Base-by-base conservation (phyloP, 495 filamentous ascomycete genomes). In the Penicillium fimorum region DNA sequence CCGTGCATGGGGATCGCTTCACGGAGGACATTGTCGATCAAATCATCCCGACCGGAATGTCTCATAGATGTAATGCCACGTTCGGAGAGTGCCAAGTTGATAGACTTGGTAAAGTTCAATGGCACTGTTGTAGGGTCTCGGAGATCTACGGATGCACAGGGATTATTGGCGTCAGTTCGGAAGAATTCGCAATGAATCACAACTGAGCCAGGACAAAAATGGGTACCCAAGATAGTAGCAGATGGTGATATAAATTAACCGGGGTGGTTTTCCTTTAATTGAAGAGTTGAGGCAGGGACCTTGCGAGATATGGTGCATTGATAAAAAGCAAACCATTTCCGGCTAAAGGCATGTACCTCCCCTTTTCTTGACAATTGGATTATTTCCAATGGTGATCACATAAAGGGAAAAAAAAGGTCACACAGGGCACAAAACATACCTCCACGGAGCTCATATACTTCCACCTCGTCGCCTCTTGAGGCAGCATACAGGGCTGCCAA, bases 41-140 rank as follows among this genome's bases (percentile, higher is more conserved):
- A 79, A 11, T 81, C 79, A 6, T 79, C 67, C 17, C 82, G 79
- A 42, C 81, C 73, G 1, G 89, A 83, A 57, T 87, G 73, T 24
- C 81, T 79, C 74, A 97, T 86, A 32, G 93, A 86, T 64, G 89
- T 90, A 66, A 97, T 89, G n/a, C 94, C 94, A 32, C 94, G 86
- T 70, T 97, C 91, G 0, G 94, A 97, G 11, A 99, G 74, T 17
- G 94, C 92, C 18, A 99, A 77, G 65, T 97, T 99, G 78, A 99
- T 99, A 13, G 95, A 97, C 70, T 90, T 96, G 42, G 92, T 95
- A 70, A 97, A 97, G 66, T 97, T 97, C 50, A 97, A 79, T 0
- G 94, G 92, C 11, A 85, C 86, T 1, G 91, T 97, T 9, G 82
- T 81, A 5, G 89, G 86, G 62, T 92, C 83, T 30, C 95, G 87